These are phyloP conservation scores for Pichia deserticola DNA, from an alignment of 805 yeast species.

Conservation along the genomic window DNA sequence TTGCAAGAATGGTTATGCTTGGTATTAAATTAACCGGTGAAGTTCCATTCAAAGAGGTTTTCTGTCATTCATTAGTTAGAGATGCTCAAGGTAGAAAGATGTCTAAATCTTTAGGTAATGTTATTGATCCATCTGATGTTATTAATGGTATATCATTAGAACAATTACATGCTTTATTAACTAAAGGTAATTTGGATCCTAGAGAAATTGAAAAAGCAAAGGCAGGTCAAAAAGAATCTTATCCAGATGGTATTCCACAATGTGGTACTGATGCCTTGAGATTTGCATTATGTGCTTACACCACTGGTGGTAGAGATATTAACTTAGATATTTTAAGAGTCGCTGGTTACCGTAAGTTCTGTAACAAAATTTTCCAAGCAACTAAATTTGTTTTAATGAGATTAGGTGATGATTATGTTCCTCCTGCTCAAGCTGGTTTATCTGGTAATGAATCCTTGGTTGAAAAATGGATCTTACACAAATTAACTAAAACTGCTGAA, in stretches of 20 bases:
- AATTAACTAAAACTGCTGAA: slow-evolving; percentile 64
- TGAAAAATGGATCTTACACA: slow-evolving; percentile 94
- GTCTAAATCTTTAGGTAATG: slow-evolving; percentile 97
- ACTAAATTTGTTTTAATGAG: slow-evolving; percentile 93
- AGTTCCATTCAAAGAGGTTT: slow-evolving; percentile 92
- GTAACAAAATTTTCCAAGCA: slow-evolving; percentile 98
- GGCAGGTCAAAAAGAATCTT: slow-evolving; percentile 79
- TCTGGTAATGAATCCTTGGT: slow-evolving; percentile 84
- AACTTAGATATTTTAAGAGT: slow-evolving; percentile 93
- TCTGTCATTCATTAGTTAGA: slow-evolving; percentile 96
- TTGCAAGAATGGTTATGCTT: slow-evolving; percentile 88
- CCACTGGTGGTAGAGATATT: slow-evolving; percentile 98
- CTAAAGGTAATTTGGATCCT: slow-evolving; percentile 80
- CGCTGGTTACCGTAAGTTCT: slow-evolving; percentile 98
- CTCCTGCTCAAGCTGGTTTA: slow-evolving; percentile 54
- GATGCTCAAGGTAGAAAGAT: slow-evolving; percentile 99
- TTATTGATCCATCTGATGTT: slow-evolving; percentile 92
- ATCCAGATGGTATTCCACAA: slow-evolving; percentile 97
- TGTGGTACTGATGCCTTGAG: slow-evolving; percentile 99
- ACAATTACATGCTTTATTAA: slow-evolving; percentile 69
- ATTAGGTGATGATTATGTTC: slow-evolving; percentile 80
- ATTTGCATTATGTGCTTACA: slow-evolving; percentile 96
- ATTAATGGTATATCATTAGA: slow-evolving; percentile 80
- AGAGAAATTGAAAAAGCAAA: slow-evolving; percentile 81
- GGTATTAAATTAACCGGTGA: slow-evolving; percentile 86